phyloP scores from a whole-genome alignment of 768 basidiomycete genomes.

The Leccinum subgranulosum region DNA sequence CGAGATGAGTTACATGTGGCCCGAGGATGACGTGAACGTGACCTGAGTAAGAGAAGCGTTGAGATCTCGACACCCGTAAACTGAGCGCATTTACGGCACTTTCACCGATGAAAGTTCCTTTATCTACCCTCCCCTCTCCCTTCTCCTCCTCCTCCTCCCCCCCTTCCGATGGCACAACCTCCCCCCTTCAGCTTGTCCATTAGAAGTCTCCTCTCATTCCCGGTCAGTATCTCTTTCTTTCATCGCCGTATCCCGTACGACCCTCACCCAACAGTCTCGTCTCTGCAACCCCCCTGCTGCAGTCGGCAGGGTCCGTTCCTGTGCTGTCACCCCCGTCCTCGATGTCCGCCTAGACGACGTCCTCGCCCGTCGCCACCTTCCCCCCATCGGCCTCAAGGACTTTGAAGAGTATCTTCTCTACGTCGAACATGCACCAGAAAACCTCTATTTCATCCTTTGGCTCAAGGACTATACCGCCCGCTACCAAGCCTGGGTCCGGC shows the following conservation, averaged over 20 bases:
- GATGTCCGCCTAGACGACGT: conserved; percentile 72
- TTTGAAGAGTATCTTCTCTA: conserved; percentile 81
- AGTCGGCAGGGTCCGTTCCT: conserved; percentile 66
- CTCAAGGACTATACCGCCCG: conserved; percentile 65
- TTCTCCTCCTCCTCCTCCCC: background rate
- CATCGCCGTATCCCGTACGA: background rate
- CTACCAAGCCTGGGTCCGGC: conserved; percentile 40
- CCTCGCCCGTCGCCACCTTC: conserved; percentile 71
- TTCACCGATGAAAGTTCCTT: conserved; percentile 1
- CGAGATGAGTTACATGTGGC: conserved; percentile 4
- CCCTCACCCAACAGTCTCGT: conserved; percentile 32
- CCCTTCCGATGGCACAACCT: conserved; percentile 25
- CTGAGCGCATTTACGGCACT: conserved; percentile 11
- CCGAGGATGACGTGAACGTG: conserved; percentile 5
- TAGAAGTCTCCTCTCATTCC: conserved; percentile 36
- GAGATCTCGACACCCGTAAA: conserved; percentile 11
- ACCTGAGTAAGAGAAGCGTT: conserved; percentile 1
- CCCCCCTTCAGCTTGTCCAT: conserved; percentile 31
- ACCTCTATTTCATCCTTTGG: conserved; percentile 85
- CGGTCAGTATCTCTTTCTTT: conserved; percentile 26
- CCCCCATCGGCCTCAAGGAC: conserved; percentile 75
- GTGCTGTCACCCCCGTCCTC: conserved; percentile 63
- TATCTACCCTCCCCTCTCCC: conserved; percentile 3
- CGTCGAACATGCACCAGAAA: conserved; percentile 72
- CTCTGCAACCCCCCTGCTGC: conserved; percentile 69